Conservation (phyloP, 768 basidiomycete genomes). For the Calvatia gigantea region DNA sequence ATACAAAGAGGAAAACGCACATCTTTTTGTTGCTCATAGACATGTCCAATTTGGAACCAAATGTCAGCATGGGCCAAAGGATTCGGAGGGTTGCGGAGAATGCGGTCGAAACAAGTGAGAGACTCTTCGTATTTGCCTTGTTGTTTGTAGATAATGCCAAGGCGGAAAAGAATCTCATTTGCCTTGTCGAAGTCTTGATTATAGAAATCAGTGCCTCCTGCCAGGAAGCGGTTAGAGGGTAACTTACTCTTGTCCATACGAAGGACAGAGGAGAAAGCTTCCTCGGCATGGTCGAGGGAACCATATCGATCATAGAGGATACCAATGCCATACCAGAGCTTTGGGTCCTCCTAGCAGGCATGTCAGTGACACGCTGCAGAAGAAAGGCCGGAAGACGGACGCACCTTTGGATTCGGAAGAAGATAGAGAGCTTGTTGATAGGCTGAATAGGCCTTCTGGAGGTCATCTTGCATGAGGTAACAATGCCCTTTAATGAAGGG, state of each 20-base stretch:
- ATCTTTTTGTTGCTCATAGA: conserved; percentile 96
- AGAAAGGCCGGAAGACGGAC: conserved; percentile 6
- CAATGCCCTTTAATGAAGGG: conserved; percentile 69
- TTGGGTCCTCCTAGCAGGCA: conserved; percentile 77
- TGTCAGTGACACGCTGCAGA: conserved; percentile 2
- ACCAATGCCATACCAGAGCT: conserved; percentile 99
- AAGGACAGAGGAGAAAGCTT: conserved; percentile 94
- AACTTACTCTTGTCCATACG: conserved; percentile 91
- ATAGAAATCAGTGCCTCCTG: conserved; percentile 20
- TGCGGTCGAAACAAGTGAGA: conserved; percentile 92
- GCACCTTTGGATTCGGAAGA: conserved; percentile 91
- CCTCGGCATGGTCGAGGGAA: conserved; percentile 97
- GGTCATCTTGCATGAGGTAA: conserved; percentile 98
- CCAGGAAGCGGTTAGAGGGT: conserved; percentile 17
- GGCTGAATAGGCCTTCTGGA: conserved; percentile 97
- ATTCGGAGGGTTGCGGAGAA: conserved; percentile 91
- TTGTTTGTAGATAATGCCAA: conserved; percentile 99
- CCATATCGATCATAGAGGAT: conserved; percentile 99
- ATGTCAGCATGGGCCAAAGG: conserved; percentile 97
- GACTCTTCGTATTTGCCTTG: conserved; percentile 91
- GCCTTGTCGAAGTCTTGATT: conserved; percentile 91
- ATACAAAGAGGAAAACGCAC: conserved; percentile 39
- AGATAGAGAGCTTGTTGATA: conserved; percentile 98
- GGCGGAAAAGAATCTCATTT: conserved; percentile 96
- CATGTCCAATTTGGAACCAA: conserved; percentile 99